Base-by-base conservation (phyloP, 2,329 filamentous ascomycete species). In the Sporothrix phasma region DNA sequence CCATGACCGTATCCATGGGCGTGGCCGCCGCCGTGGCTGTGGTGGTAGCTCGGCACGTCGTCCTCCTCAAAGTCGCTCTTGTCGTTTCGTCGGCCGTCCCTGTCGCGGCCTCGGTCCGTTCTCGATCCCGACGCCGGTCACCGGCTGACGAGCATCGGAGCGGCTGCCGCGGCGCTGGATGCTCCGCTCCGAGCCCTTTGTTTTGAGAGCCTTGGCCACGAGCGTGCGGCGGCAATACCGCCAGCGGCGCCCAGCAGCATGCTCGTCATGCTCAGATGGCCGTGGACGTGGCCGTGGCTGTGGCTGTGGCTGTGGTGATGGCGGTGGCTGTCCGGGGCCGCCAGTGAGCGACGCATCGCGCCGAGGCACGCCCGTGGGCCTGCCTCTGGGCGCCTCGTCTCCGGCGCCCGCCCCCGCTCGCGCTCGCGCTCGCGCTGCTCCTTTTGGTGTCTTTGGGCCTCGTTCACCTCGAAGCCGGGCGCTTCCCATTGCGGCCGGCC, bases 401-500 rank as follows among this genome's bases (percentile, higher is more conserved):
- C n/a, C n/a, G n/a, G n/a, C n/a, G 10, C 49, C 49, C 26, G 13
- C n/a, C 15, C 26, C 13, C 17, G 29, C 5, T 49, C 19, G 10
- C 37, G 17, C 24, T 59, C 46, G 26, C 39, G n/a, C 46, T 39
- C 8, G 4, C 19, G n/a, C 24, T 19, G 43, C 19, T 34, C 22
- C n/a, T 34, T 15, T 31, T 41, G 43, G 43, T 15, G 31, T 17
- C 17, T 37, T n/a, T 41, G 37, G n/a, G 31, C 47, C 26, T 66
- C 67, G 5, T 41, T 45, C 22, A 39, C 47, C 26, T 66, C 67
- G 5, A 71, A 66, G 31, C 71, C 71, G 0, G 74, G 75, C 0
- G 73, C 72, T 45, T 85, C 81, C 83, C 84, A 86, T 68, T 85
- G 81, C 0, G 81, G 78, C 64, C 78, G 78, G 17, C 81, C 11